A percentile compares a stretch with the other conserved stretches of the same genome.
These are phyloP conservation scores for Hibiscus trionum DNA, from an alignment of 345 rosid genomes.

Conservation along the genomic window DNA sequence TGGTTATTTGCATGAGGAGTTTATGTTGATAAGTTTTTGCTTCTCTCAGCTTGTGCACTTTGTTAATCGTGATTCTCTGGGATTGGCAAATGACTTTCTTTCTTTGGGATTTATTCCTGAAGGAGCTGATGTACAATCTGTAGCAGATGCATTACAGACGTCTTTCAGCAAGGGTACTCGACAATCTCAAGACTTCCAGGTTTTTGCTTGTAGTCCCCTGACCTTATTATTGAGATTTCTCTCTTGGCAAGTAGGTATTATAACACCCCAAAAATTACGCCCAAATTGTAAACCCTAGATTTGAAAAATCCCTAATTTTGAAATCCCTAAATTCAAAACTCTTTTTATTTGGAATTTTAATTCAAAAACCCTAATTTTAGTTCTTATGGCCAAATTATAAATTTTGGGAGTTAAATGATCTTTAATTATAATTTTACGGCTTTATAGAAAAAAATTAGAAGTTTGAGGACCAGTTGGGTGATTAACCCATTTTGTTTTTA, in stretches of 20 bases:
- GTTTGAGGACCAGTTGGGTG: no score
- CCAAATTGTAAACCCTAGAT: no score
- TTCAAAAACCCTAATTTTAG: no score
- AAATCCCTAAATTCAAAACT: no score
- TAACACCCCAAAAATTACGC: no score
- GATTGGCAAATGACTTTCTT: conserved; percentile 97
- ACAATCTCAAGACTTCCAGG: conserved; percentile 93
- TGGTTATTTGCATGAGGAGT: conserved; percentile 11
- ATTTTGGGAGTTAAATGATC: no score
- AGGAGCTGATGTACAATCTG: conserved; percentile 68
- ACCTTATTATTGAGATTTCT: not conserved
- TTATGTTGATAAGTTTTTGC: conserved; percentile 27
- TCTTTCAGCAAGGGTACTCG: conserved; percentile 64
- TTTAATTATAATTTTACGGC: no score
- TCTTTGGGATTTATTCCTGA: conserved; percentile 99
- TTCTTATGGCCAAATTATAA: no score
- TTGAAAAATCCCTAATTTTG: no score
- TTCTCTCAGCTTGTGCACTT: conserved; percentile 92
- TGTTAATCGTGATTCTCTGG: conserved; percentile 95
- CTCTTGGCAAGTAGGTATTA: not conserved
- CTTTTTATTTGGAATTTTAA: no score
- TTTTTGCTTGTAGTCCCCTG: conserved; percentile 19
- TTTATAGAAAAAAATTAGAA: no score
- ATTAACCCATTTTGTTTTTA: no score
- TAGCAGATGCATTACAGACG: conserved; percentile 67